A percentile compares a stretch with the other conserved stretches of the same genome.
Conservation (phyloP, 1,284 basidiomycete genomes). For the Fomes fomentarius region DNA sequence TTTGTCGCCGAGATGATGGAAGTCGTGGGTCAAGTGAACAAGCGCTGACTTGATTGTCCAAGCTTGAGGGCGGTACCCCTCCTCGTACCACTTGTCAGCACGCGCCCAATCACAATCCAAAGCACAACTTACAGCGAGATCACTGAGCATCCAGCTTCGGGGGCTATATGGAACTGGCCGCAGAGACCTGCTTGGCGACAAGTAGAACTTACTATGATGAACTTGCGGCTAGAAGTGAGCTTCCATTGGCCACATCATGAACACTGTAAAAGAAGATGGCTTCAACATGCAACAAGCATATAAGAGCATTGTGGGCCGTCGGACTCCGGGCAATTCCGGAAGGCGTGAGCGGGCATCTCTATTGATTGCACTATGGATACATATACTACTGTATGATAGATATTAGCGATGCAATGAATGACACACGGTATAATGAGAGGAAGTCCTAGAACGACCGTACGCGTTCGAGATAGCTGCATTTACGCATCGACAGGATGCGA, state of each 20-base stretch:
- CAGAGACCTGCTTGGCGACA: no score
- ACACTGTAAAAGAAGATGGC: not conserved
- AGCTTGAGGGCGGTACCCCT: no score
- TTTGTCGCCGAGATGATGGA: no score
- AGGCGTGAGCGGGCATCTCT: slow-evolving; percentile 9
- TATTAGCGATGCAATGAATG: slow-evolving; percentile 13
- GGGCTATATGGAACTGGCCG: no score
- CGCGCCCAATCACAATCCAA: no score
- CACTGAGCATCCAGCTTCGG: no score
- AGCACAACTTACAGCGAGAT: no score
- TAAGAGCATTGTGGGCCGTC: not conserved
- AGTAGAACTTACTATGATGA: no score
- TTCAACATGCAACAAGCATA: slow-evolving; percentile 17
- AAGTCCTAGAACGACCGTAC: slow-evolving; percentile 3
- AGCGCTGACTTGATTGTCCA: no score
- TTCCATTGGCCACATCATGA: no score
- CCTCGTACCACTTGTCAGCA: no score
- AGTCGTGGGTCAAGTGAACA: not conserved
- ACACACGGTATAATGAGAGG: not conserved
- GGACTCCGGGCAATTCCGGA: not conserved
- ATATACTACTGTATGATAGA: slow-evolving; percentile 14
- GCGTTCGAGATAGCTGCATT: slow-evolving; percentile 1
- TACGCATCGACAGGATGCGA: slow-evolving; percentile 8
- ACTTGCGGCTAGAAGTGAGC: no score
- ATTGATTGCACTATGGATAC: slow-evolving; percentile 26